Evolutionary conservation across 139 green algal genomes (phyloP).

Genomic region (Chlamydomonas sphaeroides): DNA sequence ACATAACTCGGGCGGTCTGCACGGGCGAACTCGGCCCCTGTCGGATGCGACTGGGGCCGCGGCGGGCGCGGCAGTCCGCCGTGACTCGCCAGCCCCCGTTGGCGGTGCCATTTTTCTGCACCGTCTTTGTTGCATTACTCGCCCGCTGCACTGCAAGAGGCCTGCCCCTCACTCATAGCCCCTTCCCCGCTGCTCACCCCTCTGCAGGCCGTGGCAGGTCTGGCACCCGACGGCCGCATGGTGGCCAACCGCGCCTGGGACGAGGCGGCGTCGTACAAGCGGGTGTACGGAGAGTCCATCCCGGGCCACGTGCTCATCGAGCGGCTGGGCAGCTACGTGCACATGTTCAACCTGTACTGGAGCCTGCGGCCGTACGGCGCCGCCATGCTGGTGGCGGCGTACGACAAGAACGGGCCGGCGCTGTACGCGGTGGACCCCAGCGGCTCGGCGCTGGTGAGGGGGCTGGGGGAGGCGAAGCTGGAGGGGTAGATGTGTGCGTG

Average conservation of each 20-base stretch:
- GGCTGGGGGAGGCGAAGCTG: background rate
- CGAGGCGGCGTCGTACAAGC: slow-evolving; percentile 85
- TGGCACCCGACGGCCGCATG: slow-evolving; percentile 86
- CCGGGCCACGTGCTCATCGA: slow-evolving; percentile 92
- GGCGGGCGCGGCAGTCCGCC: no score
- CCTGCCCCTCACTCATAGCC: no score
- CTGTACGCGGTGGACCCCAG: slow-evolving; percentile 94
- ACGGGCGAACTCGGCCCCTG: no score
- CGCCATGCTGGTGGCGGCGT: slow-evolving; percentile 80
- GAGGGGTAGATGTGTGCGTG: no score
- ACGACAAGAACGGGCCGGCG: slow-evolving; percentile 80
- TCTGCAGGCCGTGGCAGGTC: slow-evolving; percentile 70
- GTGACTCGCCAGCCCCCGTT: no score
- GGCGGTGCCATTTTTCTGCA: no score
- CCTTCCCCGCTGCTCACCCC: background rate
- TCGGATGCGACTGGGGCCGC: no score
- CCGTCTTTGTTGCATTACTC: no score
- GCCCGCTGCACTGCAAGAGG: no score
- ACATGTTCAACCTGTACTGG: slow-evolving; percentile 99
- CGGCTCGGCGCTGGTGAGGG: slow-evolving; percentile 58
- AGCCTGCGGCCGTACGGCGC: slow-evolving; percentile 88
- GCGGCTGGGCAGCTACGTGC: slow-evolving; percentile 90
- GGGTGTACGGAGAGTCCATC: slow-evolving; percentile 94
- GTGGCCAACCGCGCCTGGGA: slow-evolving; percentile 85
- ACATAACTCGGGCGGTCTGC: no score